These are phyloP conservation scores for Xylaria digitata DNA, from an alignment of 2,329 filamentous ascomycete genomes.

Conservation along the genomic window DNA sequence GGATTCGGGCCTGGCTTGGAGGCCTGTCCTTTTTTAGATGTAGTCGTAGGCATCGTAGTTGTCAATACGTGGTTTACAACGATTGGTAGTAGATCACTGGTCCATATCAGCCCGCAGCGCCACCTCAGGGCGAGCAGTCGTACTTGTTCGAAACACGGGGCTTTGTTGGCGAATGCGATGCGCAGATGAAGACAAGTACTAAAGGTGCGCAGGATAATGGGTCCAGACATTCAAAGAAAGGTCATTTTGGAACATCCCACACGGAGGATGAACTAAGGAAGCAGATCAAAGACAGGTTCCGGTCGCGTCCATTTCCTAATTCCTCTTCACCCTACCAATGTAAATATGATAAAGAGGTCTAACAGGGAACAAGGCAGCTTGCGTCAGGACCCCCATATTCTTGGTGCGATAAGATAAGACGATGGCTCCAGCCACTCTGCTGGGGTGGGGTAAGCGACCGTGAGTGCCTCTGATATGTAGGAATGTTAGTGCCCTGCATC, in stretches of 20 bases:
- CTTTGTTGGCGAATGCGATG: conserved; percentile 43
- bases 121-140: conserved; percentile 33
- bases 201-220: conserved; percentile 39
- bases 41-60: conserved; percentile 43
- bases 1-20: conserved; percentile 33
- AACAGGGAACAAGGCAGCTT: conserved; percentile 39
- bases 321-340: conserved; percentile 33
- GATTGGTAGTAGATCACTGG: conserved; percentile 30
- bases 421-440: conserved; percentile 3
- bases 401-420: conserved; percentile 37
- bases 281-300: conserved; percentile 44
- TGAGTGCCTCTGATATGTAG: not conserved
- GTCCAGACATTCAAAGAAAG: conserved; percentile 45
- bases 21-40: conserved; percentile 38
- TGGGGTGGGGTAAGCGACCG: conserved; percentile 23
- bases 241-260: conserved; percentile 42
- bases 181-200: conserved; percentile 28
- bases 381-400: conserved; percentile 31
- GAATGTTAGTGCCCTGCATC: no score
- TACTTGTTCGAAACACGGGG: conserved; percentile 43
- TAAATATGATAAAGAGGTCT: conserved; percentile 41
- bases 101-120: conserved; percentile 44
- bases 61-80: conserved; percentile 34
- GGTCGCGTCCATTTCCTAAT: conserved; percentile 43
- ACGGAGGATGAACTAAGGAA: conserved; percentile 31